phyloP scores from a whole-genome alignment of 2,329 filamentous ascomycete species.

The Fusarium protoensiforme region DNA sequence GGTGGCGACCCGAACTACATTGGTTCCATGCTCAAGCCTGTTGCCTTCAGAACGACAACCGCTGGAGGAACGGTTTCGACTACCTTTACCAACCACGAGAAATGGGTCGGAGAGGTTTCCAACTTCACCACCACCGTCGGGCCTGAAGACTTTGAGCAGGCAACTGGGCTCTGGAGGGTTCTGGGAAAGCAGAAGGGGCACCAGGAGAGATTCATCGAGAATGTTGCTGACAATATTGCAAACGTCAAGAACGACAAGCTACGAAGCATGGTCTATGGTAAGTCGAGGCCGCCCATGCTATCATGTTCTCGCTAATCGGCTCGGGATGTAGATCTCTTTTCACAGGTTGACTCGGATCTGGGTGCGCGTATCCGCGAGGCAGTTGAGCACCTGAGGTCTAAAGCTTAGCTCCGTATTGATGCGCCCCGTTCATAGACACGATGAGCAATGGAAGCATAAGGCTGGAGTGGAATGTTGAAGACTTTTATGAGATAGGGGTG shows the following conservation, averaged over 20 bases:
- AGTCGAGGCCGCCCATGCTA: background rate
- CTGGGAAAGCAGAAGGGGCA: background rate
- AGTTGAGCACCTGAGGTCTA: background rate
- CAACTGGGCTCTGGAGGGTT: background rate
- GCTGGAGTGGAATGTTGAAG: background rate
- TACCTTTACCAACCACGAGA: background rate
- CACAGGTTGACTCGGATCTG: background rate
- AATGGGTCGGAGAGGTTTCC: background rate
- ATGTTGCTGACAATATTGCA: background rate
- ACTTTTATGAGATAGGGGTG: background rate
- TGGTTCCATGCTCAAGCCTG: slow-evolving; percentile 1
- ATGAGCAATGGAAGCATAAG: background rate
- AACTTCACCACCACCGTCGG: background rate
- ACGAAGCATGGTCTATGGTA: background rate
- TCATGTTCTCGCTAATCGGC: background rate
- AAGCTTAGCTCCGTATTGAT: background rate
- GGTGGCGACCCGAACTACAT: slow-evolving; percentile 4
- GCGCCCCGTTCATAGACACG: background rate
- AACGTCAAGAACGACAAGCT: background rate
- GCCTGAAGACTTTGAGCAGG: slow-evolving; percentile 6
- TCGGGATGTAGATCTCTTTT: background rate
- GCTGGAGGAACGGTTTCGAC: background rate
- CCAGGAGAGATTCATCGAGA: slow-evolving; percentile 3
- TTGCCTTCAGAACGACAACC: background rate
- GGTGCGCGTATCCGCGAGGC: background rate